Evolutionary conservation across 371 early-diverging fungal genomes (phyloP), one percentile per base, ranked within the genome.

Genomic region (Chytridium lagenaria): DNA sequence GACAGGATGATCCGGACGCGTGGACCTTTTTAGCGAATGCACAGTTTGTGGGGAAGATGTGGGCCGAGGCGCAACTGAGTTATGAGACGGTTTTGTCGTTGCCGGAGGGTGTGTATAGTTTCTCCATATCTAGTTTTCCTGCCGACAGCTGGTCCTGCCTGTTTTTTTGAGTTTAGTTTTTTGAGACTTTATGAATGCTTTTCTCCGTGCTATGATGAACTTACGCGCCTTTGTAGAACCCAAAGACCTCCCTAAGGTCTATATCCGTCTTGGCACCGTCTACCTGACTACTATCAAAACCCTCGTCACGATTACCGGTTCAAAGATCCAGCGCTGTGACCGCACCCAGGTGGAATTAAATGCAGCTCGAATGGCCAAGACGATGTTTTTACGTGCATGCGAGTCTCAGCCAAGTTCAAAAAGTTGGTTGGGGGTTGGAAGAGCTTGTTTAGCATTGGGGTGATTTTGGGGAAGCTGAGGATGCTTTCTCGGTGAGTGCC

Each of bases 11-110:
- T 61, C 79, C 84, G 26, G 70, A 79, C 50, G 83, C 80, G 7
- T 87, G 87, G 87, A 79, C 87, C 0, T 74, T 72, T 7, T 59
- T 84, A 1, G 87, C 82, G 59, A 77, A 86, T 63, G 64, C 83
- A 19, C 82, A 84, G 22, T 84, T 67, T 68, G 50, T 79, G 34
- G 81, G 80, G 64, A 70, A 75, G 39, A 40, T 65, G 34, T 83
- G 75, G 76, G 68, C 73, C 33, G 80, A 80, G 19, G 83, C 86
- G 0, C 59, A 75, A 59, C 22, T n/a, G 0, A 69, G 79, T 2
- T 86, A 82, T 73, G 86, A 86, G 76, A 86, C 83, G 0, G 84
- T 84, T 23, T 50, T 84, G 16, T 78, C 86, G 3, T 51, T 83
- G 65, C 74, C 78, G 1, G 68, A 77, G 57, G 83, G 83, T 80